phyloP scores from a whole-genome alignment of 1,284 basidiomycete species.

The Mycosarcoma mackinlayi region DNA sequence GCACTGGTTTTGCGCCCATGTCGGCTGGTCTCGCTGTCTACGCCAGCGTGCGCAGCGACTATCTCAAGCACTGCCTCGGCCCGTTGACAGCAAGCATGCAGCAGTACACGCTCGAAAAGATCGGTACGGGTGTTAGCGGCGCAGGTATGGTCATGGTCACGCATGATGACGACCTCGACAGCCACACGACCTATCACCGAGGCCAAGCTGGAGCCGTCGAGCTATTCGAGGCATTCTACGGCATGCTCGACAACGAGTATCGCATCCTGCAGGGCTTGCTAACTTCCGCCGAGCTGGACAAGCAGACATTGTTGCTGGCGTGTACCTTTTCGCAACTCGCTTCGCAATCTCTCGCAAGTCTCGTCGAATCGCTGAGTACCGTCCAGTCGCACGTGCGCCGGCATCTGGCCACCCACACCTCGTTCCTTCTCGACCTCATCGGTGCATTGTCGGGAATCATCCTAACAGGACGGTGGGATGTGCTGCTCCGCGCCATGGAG shows the following conservation, averaged over 20 bases:
- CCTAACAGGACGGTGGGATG: slow-evolving; percentile 34
- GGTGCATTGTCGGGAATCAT: slow-evolving; percentile 37
- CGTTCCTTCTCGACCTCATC: slow-evolving; percentile 57
- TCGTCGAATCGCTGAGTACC: slow-evolving; percentile 42
- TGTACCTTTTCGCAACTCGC: slow-evolving; percentile 47
- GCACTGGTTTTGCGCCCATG: slow-evolving; percentile 51
- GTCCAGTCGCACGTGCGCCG: slow-evolving; percentile 52
- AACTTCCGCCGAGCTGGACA: slow-evolving; percentile 32
- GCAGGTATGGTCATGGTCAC: slow-evolving; percentile 54
- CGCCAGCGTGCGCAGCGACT: slow-evolving; percentile 40
- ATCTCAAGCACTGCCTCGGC: slow-evolving; percentile 46
- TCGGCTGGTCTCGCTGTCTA: slow-evolving; percentile 45
- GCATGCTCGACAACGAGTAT: slow-evolving; percentile 58
- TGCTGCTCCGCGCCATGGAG: slow-evolving; percentile 43
- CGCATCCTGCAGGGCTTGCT: slow-evolving; percentile 45
- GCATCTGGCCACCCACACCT: slow-evolving; percentile 54
- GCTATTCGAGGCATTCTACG: slow-evolving; percentile 51
- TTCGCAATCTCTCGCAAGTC: slow-evolving; percentile 20
- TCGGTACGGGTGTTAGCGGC: slow-evolving; percentile 39
- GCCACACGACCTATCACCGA: slow-evolving; percentile 36
- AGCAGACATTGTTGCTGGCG: slow-evolving; percentile 37
- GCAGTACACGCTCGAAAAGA: slow-evolving; percentile 51
- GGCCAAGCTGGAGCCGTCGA: slow-evolving; percentile 45
- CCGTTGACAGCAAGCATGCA: slow-evolving; percentile 35
- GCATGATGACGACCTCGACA: slow-evolving; percentile 49